A percentile compares a stretch with the other conserved stretches of the same genome.
Evolutionary conservation across 805 yeast genomes (phyloP).

Genomic region (Priceomyces carsonii): DNA sequence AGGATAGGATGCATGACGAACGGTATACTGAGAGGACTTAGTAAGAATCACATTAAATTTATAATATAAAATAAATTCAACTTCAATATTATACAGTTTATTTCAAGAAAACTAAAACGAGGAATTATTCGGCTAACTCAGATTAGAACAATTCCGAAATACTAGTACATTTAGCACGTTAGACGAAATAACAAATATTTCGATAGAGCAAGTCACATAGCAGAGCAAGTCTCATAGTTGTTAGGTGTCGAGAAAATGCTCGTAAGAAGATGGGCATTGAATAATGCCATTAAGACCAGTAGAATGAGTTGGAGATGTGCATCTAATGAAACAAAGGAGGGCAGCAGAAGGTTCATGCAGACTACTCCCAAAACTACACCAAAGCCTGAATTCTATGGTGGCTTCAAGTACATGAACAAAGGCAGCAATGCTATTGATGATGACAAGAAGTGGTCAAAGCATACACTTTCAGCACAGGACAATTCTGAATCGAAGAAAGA

Average conservation of each 20-base stretch:
- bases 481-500: slow-evolving; percentile 8
- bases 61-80: too few species aligned
- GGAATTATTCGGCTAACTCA: too few species aligned
- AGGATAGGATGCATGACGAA: slow-evolving; percentile 4
- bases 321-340: slow-evolving; percentile 23
- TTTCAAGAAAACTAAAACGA: too few species aligned
- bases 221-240: too few species aligned
- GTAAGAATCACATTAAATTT: too few species aligned
- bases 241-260: slow-evolving; percentile 11
- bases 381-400: slow-evolving; percentile 18
- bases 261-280: slow-evolving; percentile 10
- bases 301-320: slow-evolving; percentile 14
- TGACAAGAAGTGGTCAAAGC: slow-evolving; percentile 32
- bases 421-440: neutral
- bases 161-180: too few species aligned
- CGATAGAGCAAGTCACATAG: too few species aligned
- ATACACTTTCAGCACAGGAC: slow-evolving; percentile 20
- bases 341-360: slow-evolving; percentile 34
- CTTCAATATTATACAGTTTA: too few species aligned
- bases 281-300: slow-evolving; percentile 7
- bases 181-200: too few species aligned
- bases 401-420: slow-evolving; percentile 17
- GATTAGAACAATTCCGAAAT: too few species aligned
- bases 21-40: too few species aligned
- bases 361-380: slow-evolving; percentile 27